phyloP scores from a whole-genome alignment of 78 protist genomes.

The Emiliania huxleyi region DNA sequence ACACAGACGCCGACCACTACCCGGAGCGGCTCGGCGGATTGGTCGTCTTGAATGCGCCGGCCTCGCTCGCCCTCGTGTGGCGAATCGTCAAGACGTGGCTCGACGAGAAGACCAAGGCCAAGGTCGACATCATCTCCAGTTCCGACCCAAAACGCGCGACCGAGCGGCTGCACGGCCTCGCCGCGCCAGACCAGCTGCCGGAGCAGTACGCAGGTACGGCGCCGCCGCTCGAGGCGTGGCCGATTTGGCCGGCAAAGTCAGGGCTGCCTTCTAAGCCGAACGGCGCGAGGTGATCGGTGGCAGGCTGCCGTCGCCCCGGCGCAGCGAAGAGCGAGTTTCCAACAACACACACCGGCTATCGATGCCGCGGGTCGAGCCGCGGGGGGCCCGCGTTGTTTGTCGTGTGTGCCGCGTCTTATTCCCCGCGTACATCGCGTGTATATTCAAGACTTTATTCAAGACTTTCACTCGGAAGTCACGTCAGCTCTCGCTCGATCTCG shows the following conservation, averaged over 20 bases:
- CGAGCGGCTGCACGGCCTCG: background rate
- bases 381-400: no score
- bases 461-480: no score
- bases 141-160: background rate
- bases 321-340: no score
- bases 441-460: no score
- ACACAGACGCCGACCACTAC: background rate
- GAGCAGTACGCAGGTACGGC: background rate
- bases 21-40: background rate
- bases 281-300: no score
- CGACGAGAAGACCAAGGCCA: background rate
- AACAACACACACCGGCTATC: no score
- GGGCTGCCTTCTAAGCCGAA: no score
- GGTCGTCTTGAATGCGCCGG: background rate
- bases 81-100: background rate
- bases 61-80: background rate
- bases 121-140: background rate
- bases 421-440: no score
- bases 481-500: no score
- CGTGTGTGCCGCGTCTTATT: no score
- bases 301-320: no score
- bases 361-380: no score
- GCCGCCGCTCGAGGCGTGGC: background rate
- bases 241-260: background rate
- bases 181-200: background rate